Base-by-base conservation (phyloP, 805 yeast species). In the Saccharomycopsis sp. region DNA sequence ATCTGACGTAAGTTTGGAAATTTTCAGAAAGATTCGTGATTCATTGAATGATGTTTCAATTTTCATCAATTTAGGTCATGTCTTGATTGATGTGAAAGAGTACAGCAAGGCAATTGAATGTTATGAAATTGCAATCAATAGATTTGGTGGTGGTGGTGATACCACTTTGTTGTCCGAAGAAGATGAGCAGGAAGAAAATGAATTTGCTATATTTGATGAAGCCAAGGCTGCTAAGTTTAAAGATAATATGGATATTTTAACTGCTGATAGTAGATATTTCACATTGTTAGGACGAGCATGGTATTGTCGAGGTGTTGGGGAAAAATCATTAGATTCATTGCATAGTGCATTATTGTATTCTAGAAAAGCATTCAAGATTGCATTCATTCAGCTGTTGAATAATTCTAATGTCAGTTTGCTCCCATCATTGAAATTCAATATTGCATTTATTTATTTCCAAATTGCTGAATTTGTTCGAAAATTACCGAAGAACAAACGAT, bases 1-100 rank as follows among this genome's bases (percentile, higher is more conserved):
- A 54, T 65, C 77, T 27, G 79, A 77, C 21, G 71, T 80, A 50
- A 96, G 97, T 0, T 70, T 89, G 56, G 95, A 86, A 53, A 81
- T 89, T 37, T 79, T 93, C 57, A 75, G 94, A 61, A 87, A 89
- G 54, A 79, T 89, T 44, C 76, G 96, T 58, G 98, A 93, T 56
- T 82, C 97, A 4, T 68, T 89, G 52, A 82, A 84, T 57, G 95
- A 86, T 58, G 77, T 83, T 44, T 79, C 93, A 8, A 81, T 88
- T 11, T 86, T 79, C 59, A 68, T 90, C 54, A 93, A 93, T 60
- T 64, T 86, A 57, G 97, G 95, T 0, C 95, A 93, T 61, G 89
- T 90, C 49, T 70, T 85, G 42, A 64, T 83, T 38, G 97, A 89
- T 48, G 74, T 86, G 59, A 80, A 81, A 52, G 94, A 89, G 59